Base-by-base conservation (phyloP, 768 basidiomycete genomes). In the Tulasnella sp. region DNA sequence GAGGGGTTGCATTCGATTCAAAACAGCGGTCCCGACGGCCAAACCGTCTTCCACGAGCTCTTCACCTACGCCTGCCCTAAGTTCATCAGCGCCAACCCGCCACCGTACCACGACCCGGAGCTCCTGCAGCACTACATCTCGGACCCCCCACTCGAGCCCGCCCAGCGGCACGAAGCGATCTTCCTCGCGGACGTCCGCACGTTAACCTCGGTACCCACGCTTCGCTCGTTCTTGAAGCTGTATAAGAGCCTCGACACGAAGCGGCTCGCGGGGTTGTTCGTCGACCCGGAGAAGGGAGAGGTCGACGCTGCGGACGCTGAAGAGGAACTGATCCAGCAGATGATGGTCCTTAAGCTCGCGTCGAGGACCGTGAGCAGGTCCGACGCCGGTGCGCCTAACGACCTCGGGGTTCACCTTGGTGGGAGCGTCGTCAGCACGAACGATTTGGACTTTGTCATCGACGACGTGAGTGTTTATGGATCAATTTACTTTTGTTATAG, bases 11-110 rank as follows among this genome's bases (percentile, higher is more conserved):
- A 14, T 11, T 12, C 62, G 29, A 17, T 44, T 12, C n/a, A 12
- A 44, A 44, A 32, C 39, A 35, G 8, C 64, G 80, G 80, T 22
- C 77, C 79, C 39, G 91, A 94, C 70, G 88, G 90, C 19, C 81
- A 93, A 67, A 82, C 88, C 29, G 90, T 90, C 2, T 95, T 90
- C 80, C 90, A 94, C 79, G 95, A 98, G 80, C 89, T 98, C 69
- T 99, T 94, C 86, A 81, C 92, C 8, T 92, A 92, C 73, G 93
- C 96, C 26, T 95, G 94, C 80, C 97, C 97, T 3, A 96, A 97
- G 80, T 98, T 98, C 83, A 95, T 99, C 80, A 87, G 87, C 19
- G 94, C 95, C 75, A 96, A 94, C 79, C 88, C 95, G 16, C 95
- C 95, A 2, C 94, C 95, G 5, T 97, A 96, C 81, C 91, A 96